Percentiles rank a stretch among this genome's conserved stretches.
Conservation (phyloP, 148 eudicot species). For the Bassia scoparia region DNA sequence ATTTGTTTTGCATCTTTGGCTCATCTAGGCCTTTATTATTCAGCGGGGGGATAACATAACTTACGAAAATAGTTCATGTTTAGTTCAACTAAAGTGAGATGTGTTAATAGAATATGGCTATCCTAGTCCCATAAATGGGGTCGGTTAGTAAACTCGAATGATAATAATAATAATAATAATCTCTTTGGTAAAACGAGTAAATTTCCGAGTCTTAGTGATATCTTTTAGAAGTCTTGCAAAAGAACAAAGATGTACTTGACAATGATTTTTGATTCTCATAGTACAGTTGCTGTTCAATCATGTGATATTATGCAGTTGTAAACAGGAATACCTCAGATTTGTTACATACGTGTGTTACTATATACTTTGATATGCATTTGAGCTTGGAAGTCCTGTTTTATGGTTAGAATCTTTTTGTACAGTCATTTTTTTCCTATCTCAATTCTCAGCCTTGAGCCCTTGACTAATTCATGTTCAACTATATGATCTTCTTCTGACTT, state of each 20-base stretch:
- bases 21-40: too few relatives aligned
- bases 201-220: too few relatives aligned
- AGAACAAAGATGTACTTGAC: neutral
- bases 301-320: slow-evolving; percentile 18
- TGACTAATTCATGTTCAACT: slow-evolving; percentile 3
- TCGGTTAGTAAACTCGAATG: too few relatives aligned
- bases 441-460: slow-evolving; percentile 2
- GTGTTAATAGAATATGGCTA: too few relatives aligned
- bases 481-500: slow-evolving; percentile 14
- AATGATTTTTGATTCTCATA: slow-evolving; percentile 3
- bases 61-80: too few relatives aligned
- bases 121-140: too few relatives aligned
- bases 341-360: slow-evolving; percentile 5
- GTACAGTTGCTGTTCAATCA: slow-evolving; percentile 14
- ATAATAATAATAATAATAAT: too few relatives aligned
- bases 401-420: slow-evolving; percentile 16
- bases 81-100: too few relatives aligned
- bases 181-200: too few relatives aligned
- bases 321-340: slow-evolving; percentile 13
- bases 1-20: neutral
- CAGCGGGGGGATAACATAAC: too few relatives aligned
- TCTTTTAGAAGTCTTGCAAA: too few relatives aligned
- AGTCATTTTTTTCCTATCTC: slow-evolving; percentile 13
- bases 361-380: neutral
- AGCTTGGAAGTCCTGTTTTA: slow-evolving; percentile 1